phyloP scores from a whole-genome alignment of 306 rosid genomes.

The Corylus americana region DNA sequence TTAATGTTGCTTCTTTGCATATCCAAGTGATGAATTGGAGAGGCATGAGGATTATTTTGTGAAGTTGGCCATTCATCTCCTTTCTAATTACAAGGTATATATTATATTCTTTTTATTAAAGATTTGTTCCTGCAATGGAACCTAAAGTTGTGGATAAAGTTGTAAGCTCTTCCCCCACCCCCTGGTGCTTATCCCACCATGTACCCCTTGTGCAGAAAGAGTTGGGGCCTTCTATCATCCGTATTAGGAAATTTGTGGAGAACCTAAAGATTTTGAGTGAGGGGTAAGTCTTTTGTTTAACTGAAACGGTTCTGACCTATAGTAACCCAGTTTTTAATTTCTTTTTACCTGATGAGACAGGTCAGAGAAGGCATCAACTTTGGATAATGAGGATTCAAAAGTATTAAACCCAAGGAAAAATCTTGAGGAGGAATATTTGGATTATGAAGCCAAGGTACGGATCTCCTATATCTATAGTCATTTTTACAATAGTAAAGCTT shows the following conservation, averaged over 20 bases:
- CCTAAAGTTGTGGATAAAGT: neutral
- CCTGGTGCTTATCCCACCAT: constrained; percentile 9
- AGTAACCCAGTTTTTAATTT: constrained; percentile 22
- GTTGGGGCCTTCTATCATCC: constrained; percentile 75
- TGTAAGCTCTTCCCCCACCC: constrained; percentile 10
- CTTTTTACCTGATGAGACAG: constrained; percentile 51
- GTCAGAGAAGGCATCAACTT: constrained; percentile 39
- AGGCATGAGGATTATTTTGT: constrained; percentile 81
- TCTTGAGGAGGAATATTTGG: constrained; percentile 94
- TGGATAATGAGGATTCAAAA: constrained; percentile 59
- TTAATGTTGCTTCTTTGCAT: constrained; percentile 27
- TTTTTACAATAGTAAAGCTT: neutral
- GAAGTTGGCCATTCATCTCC: constrained; percentile 71
- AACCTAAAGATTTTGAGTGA: constrained; percentile 70
- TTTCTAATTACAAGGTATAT: constrained; percentile 78
- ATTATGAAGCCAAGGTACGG: constrained; percentile 79
- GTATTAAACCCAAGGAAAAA: constrained; percentile 66
- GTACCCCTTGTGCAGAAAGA: constrained; percentile 64
- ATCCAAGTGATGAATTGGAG: constrained; percentile 84
- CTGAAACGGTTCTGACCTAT: constrained; percentile 16
- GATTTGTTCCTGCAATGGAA: constrained; percentile 18
- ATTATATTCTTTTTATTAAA: constrained; percentile 2
- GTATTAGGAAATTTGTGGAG: constrained; percentile 69
- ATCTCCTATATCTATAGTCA: constrained; percentile 5
- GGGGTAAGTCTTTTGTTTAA: constrained; percentile 51